phyloP scores from a whole-genome alignment of 2,329 filamentous ascomycete species.

The Neopestalotiopsis rosae region DNA sequence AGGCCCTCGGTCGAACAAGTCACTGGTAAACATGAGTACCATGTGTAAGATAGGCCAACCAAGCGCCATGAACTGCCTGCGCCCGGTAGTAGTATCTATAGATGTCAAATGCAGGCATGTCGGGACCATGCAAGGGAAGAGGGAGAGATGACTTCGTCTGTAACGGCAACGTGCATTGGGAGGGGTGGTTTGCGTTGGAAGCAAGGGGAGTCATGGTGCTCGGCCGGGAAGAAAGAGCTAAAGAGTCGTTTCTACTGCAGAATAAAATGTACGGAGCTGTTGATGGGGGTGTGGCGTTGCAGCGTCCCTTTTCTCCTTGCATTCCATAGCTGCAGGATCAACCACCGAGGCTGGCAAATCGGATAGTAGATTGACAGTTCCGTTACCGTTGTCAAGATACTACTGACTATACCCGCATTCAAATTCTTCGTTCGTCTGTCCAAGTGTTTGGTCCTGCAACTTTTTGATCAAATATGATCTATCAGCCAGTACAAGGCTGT shows the following conservation, averaged over 20 bases:
- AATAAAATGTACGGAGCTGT: background rate
- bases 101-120: background rate
- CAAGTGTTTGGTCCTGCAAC: background rate
- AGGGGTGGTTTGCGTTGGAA: background rate
- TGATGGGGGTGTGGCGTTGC: background rate
- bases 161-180: background rate
- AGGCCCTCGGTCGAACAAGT: no score
- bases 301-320: background rate
- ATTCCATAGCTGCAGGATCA: background rate
- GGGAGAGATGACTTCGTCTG: background rate
- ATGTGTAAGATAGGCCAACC: no score
- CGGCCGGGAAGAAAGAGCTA: background rate
- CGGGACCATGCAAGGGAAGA: background rate
- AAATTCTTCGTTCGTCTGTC: background rate
- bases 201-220: background rate
- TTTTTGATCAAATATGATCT: slow-evolving; percentile 14
- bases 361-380: slow-evolving; percentile 4
- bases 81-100: background rate
- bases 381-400: background rate
- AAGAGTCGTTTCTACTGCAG: background rate
- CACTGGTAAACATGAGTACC: no score
- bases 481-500: slow-evolving; percentile 19
- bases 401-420: background rate
- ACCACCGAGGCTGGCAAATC: slow-evolving; percentile 11
- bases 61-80: background rate